These are phyloP conservation scores for Raffaelea ambrosiae DNA, from an alignment of 2,329 filamentous ascomycete genomes.

Conservation along the genomic window DNA sequence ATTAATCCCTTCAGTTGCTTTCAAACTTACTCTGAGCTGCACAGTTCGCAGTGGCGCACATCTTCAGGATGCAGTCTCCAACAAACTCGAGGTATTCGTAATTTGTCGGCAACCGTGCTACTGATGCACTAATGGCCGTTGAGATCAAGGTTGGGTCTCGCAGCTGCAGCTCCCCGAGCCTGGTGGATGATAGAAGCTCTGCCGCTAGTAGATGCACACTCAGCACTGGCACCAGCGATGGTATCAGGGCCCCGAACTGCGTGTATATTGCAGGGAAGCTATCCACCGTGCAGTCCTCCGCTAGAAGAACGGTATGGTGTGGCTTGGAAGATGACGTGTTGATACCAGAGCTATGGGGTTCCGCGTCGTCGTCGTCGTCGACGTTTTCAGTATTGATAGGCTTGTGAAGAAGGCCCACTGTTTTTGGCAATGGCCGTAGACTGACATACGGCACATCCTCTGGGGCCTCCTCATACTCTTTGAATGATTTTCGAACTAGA, in stretches of 20 bases:
- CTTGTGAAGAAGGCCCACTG: slow-evolving; percentile 51
- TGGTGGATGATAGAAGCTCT: slow-evolving; percentile 41
- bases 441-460: slow-evolving; percentile 40
- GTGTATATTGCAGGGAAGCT: slow-evolving; percentile 32
- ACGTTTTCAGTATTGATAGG: not conserved
- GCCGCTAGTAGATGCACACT: slow-evolving; percentile 56
- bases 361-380: slow-evolving; percentile 6
- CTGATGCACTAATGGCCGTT: slow-evolving; percentile 62
- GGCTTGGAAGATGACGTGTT: slow-evolving; percentile 22
- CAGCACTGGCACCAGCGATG: slow-evolving; percentile 63
- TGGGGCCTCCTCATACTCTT: slow-evolving; percentile 28
- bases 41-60: slow-evolving; percentile 59
- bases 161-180: slow-evolving; percentile 46
- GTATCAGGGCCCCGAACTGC: slow-evolving; percentile 55
- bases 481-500: slow-evolving; percentile 28
- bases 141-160: slow-evolving; percentile 46
- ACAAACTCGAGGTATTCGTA: slow-evolving; percentile 85
- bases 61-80: slow-evolving; percentile 77
- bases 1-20: too few species aligned
- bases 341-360: not conserved
- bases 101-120: slow-evolving; percentile 50
- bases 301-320: slow-evolving; percentile 36
- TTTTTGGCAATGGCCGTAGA: slow-evolving; percentile 41
- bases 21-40: slow-evolving; percentile 42
- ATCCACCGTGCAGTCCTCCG: slow-evolving; percentile 41